Evolutionary conservation across 202 grass and related monocot species (phyloP).

Genomic region (Eragrostis tef): DNA sequence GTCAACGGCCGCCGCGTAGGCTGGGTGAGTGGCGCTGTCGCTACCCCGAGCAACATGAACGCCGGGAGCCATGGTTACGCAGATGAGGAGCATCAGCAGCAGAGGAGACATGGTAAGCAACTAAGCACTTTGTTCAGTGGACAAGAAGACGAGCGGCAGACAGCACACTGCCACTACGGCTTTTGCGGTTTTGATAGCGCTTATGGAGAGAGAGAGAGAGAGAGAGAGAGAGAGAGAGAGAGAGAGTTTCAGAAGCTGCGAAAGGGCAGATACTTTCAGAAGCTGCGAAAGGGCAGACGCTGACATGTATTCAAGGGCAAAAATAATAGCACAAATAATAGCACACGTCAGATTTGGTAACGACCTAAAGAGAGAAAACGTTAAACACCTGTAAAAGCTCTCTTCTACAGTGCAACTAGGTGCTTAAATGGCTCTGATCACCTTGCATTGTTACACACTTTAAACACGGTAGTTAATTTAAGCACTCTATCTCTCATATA

Average conservation of each 20-base stretch:
- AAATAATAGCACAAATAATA: neutral
- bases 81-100: neutral
- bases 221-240: no score
- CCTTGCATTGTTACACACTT: no score
- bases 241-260: no score
- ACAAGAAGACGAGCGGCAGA: neutral
- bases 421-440: no score
- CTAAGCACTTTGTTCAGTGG: neutral
- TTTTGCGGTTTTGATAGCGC: neutral
- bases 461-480: no score
- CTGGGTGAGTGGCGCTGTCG: slow-evolving; percentile 36
- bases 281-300: neutral
- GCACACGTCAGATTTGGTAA: no score
- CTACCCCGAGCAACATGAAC: neutral
- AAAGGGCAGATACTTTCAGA: no score
- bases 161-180: neutral
- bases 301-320: neutral
- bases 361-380: neutral
- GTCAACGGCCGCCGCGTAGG: neutral
- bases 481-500: no score
- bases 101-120: slow-evolving; percentile 9
- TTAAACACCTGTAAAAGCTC: no score
- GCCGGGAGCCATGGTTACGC: neutral
- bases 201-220: no score
- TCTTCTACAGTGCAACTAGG: no score